phyloP scores from a whole-genome alignment of 805 yeast genomes.

The Alloascoidea africana region DNA sequence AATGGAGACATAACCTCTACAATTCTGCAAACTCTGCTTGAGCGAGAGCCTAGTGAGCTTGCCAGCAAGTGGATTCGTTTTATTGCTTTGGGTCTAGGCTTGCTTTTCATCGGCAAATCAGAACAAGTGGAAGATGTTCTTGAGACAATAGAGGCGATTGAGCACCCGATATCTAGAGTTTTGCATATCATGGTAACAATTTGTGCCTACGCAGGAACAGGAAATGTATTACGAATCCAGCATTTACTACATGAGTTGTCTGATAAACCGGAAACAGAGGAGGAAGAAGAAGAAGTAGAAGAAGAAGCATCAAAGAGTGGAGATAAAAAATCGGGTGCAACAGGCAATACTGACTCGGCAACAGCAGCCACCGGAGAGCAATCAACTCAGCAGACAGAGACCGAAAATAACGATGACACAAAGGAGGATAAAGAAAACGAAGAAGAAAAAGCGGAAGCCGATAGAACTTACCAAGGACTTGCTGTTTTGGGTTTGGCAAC shows the following conservation, averaged over 20 bases:
- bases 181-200: constrained; percentile 81
- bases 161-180: constrained; percentile 83
- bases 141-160: constrained; percentile 89
- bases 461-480: constrained; percentile 58
- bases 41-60: constrained; percentile 65
- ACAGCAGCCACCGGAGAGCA: constrained; percentile 17
- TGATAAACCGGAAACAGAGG: constrained; percentile 38
- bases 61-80: constrained; percentile 80
- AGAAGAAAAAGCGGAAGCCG: constrained; percentile 24
- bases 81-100: constrained; percentile 82
- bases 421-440: constrained; percentile 16
- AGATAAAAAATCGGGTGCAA: constrained; percentile 8
- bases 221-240: constrained; percentile 91
- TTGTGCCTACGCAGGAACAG: constrained; percentile 95
- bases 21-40: constrained; percentile 78
- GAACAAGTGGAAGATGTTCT: constrained; percentile 89
- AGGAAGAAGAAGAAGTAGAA: constrained; percentile 39
- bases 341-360: constrained; percentile 11
- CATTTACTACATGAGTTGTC: constrained; percentile 80
- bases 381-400: constrained; percentile 18
- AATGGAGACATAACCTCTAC: constrained; percentile 91
- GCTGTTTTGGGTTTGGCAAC: constrained; percentile 91
- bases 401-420: constrained; percentile 10
- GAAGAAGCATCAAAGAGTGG: constrained; percentile 36
- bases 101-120: constrained; percentile 84